Base-by-base conservation (phyloP, 2,329 filamentous ascomycete species). In the Colletotrichum trifolii region DNA sequence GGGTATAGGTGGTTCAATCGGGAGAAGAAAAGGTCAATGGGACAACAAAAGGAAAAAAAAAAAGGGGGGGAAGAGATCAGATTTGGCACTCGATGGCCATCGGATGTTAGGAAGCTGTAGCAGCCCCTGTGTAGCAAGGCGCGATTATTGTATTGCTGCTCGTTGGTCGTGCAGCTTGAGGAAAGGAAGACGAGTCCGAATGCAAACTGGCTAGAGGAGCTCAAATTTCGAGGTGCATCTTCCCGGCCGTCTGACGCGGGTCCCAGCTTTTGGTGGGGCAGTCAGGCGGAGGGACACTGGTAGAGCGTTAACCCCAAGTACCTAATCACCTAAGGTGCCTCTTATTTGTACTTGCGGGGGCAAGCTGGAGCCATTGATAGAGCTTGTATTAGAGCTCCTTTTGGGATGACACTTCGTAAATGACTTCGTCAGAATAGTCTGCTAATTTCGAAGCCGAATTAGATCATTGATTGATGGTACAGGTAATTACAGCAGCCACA, bases 1-100 rank as follows among this genome's bases (percentile, higher is more conserved):
- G 38, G 38, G 34, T 39, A 15, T 33, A 46, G 42, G 17, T 17
- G 17, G 8, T 46, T 11, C 13, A 46, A 15, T 4, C 10, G 38
- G 50, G 34, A 64, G 39, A 47, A 46, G 33, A 60, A 56, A 56
- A 53, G 61, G 60, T 12, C 48, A 53, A 43, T 25, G 25, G 25
- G 2, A 25, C 10, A 42, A 54, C 33, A 64, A 42, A 47, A 46
- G 33, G 58, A 56, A 56, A 55, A 59, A 12, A 52, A 53, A 43
- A 9, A 64, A 59, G 53, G 55, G 53, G 43, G 40, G 50, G 43
- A 54, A 56, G 62, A 50, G 40, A 54, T 55, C 53, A 52, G 46
- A 64, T 58, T 47, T 45, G 59, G 47, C 63, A 66, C 58, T 56
- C 33, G 52, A 56, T 53, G 63, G 63, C 63, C 63, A 66, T 66